Base-by-base conservation (phyloP, 202 grass and related monocot species). In the Panicum hallii region DNA sequence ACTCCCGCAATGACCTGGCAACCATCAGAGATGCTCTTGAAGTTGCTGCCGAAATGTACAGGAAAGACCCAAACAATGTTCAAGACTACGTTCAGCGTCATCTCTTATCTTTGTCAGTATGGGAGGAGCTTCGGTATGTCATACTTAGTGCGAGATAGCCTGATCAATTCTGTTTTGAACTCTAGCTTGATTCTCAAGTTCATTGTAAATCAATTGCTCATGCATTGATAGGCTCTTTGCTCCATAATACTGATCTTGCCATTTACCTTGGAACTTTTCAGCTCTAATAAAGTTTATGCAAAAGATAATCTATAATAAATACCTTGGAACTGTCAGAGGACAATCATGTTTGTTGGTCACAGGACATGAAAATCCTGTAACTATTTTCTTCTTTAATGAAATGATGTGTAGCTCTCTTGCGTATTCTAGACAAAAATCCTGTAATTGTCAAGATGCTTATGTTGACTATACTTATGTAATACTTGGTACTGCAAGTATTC, bases 21-120 rank as follows among this genome's bases (percentile, higher is more conserved):
- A 99, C 97, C 41, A 90, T 99, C 87, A 96, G 92, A 92, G 97
- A 99, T 85, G 93, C 97, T 76, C 93, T 99, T 83, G 97, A 99
- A 94, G 97, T 99, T 84, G 94, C 97, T 70, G 91, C 97, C 82
- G 97, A 99, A 87, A 99, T 99, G 88, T 95, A 94, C 80, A 90
- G 93, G 75, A 99, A 99, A 74, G 97, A 99, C 72, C 90, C 97
- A 72, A 99, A 99, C 87, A 96, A 99, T 80, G 97, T 99, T 80
- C 91, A 91, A 92, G 97, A 99, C 82, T 96, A 96, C 20, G 93
- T 99, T 78, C 97, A 99, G 72, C 93, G 90, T 23, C 97, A 99
- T 96, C 93, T 99, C 86, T 87, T 99, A 79, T 92, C 93, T 55
- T 83, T 99, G 47, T 90, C 93, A 83, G 91, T 99, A 80, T 99